These are phyloP conservation scores for Lactarius sanguifluus DNA, from an alignment of 768 basidiomycete genomes.

Conservation along the genomic window DNA sequence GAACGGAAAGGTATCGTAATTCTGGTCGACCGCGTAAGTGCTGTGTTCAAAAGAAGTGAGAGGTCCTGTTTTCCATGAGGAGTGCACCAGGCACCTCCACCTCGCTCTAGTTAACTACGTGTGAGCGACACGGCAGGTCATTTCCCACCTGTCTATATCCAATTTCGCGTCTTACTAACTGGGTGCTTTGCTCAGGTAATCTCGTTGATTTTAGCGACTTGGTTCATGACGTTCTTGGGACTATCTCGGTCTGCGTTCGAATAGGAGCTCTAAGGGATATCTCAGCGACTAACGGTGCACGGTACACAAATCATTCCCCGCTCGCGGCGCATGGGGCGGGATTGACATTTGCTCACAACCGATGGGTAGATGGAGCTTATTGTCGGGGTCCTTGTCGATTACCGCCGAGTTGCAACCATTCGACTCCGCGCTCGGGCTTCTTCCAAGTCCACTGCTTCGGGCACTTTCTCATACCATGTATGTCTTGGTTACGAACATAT, in stretches of 20 bases:
- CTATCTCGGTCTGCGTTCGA: conserved; percentile 18
- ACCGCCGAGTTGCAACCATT: neutral
- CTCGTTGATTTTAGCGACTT: conserved; percentile 9
- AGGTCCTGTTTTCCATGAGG: neutral
- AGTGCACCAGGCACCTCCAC: neutral
- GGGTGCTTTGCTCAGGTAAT: conserved; percentile 28
- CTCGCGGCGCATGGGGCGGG: neutral
- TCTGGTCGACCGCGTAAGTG: neutral
- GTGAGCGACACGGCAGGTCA: no score
- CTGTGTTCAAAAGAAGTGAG: neutral
- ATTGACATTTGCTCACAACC: neutral
- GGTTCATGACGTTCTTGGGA: conserved; percentile 36
- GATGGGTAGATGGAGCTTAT: neutral
- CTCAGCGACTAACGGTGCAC: no score
- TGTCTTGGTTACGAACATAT: neutral
- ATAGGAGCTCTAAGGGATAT: no score
- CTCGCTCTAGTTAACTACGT: conserved; percentile 16
- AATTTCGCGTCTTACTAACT: conserved; percentile 28
- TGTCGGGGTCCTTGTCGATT: neutral
- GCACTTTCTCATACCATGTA: neutral
- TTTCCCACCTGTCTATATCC: conserved; percentile 19
- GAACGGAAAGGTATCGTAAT: neutral
- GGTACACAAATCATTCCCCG: neutral
- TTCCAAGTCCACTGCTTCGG: neutral
- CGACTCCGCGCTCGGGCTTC: neutral